A percentile compares a stretch with the other conserved stretches of the same genome.
Evolutionary conservation across 176 grass and related monocot genomes (phyloP).

Genomic region (Guadua angustifolia): DNA sequence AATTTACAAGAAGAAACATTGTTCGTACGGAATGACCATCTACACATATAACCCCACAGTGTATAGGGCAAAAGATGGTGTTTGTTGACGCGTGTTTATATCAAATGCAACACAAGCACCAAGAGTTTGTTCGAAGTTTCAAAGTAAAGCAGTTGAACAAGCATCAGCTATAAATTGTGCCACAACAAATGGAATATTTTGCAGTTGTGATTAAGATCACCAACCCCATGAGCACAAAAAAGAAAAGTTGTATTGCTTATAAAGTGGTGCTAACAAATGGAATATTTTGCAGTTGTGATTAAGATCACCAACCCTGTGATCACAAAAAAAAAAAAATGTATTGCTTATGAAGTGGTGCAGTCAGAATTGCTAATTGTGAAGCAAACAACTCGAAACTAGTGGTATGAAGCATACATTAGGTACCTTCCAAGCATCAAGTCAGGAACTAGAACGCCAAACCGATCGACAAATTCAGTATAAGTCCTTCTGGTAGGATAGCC

Average conservation of each 20-base stretch:
- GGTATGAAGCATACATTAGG: slow-evolving; percentile 19
- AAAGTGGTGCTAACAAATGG: not conserved
- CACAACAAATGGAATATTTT: not conserved
- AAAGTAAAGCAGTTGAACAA: slow-evolving; percentile 14
- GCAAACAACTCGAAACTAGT: slow-evolving; percentile 41
- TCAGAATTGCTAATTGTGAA: slow-evolving; percentile 23
- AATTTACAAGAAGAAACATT: not conserved
- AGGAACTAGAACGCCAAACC: slow-evolving; percentile 87
- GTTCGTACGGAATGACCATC: not conserved
- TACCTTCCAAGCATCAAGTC: slow-evolving; percentile 81
- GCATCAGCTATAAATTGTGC: not conserved
- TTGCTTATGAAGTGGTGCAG: not conserved
- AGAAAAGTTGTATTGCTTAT: slow-evolving; percentile 9
- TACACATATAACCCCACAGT: not conserved
- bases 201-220: slow-evolving; percentile 11
- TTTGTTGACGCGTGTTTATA: slow-evolving; percentile 13
- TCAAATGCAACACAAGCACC: slow-evolving; percentile 2
- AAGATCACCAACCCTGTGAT: slow-evolving; percentile 8
- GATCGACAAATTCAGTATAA: slow-evolving; percentile 96
- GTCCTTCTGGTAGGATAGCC: slow-evolving; percentile 96
- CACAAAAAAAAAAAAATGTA: not conserved
- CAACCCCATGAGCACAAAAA: slow-evolving; percentile 8
- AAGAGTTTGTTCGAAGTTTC: slow-evolving; percentile 17
- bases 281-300: slow-evolving; percentile 1
- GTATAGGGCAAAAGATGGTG: not conserved